Evolutionary conservation across 345 rosid species (phyloP).

Genomic region (Melastoma malabathricum): DNA sequence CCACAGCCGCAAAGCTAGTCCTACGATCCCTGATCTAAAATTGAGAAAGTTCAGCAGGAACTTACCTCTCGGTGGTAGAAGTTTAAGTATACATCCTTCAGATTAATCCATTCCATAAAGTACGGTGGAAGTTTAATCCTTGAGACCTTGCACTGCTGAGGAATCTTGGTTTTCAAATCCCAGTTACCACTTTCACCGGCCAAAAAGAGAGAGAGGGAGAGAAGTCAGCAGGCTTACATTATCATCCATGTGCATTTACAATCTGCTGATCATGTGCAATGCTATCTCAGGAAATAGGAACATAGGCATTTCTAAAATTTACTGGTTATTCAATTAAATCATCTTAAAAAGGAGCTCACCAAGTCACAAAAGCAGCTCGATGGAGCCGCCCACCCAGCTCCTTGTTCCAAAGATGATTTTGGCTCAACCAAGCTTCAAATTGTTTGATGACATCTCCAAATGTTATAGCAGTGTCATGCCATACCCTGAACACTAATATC

Average conservation of each 20-base stretch:
- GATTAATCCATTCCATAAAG: slow-evolving; percentile 85
- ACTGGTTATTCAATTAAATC: too few relatives aligned
- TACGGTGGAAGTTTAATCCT: slow-evolving; percentile 64
- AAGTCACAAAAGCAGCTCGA: slow-evolving; percentile 76
- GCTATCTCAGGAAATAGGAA: too few relatives aligned
- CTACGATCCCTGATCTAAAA: neutral
- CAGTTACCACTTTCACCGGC: slow-evolving; percentile 59
- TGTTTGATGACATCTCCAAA: slow-evolving; percentile 62
- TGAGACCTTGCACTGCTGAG: slow-evolving; percentile 61
- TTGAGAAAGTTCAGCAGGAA: neutral
- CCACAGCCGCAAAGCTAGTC: too few relatives aligned
- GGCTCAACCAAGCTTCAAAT: slow-evolving; percentile 76
- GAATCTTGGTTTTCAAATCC: slow-evolving; percentile 90
- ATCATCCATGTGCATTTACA: slow-evolving; percentile 1
- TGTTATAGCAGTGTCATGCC: slow-evolving; percentile 91
- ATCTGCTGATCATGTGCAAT: neutral
- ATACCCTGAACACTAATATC: slow-evolving; percentile 37
- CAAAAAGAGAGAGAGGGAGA: slow-evolving; percentile 8
- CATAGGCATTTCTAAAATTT: too few relatives aligned
- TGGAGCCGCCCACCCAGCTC: slow-evolving; percentile 35
- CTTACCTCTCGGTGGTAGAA: slow-evolving; percentile 61
- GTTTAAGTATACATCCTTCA: slow-evolving; percentile 69
- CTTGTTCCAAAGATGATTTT: slow-evolving; percentile 49
- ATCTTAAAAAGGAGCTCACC: slow-evolving; percentile 29
- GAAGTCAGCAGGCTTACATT: slow-evolving; percentile 4